Evolutionary conservation across 192 early-diverging fungal species (phyloP).

Genomic region (Mortierella alpina): DNA sequence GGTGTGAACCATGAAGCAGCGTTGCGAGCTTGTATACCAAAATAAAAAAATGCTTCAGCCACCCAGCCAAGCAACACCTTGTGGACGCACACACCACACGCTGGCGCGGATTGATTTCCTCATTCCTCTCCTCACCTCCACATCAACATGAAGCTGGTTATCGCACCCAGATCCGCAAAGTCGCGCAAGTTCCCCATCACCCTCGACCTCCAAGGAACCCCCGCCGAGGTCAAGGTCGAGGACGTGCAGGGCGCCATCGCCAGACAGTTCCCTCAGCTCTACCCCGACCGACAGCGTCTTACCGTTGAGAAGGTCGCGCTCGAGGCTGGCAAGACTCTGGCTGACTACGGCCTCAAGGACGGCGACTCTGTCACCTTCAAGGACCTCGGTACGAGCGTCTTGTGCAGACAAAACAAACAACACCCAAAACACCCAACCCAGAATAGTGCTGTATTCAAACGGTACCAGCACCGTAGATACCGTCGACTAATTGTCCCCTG

Average conservation of each 20-base stretch:
- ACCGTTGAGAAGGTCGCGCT: constrained; percentile 69
- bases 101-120: neutral
- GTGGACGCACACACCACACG: no score
- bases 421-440: no score
- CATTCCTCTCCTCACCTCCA: neutral
- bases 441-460: neutral
- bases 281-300: constrained; percentile 86
- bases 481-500: neutral
- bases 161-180: constrained; percentile 54
- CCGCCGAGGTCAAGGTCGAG: constrained; percentile 69
- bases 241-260: constrained; percentile 78
- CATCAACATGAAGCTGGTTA: constrained; percentile 63
- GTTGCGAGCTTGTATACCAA: neutral
- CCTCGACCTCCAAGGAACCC: constrained; percentile 65
- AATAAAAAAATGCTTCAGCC: neutral
- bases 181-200: constrained; percentile 64
- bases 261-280: constrained; percentile 70
- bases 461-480: neutral
- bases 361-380: constrained; percentile 74
- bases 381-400: constrained; percentile 63
- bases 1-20: neutral
- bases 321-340: constrained; percentile 66
- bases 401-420: no score
- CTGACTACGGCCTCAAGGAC: constrained; percentile 72
- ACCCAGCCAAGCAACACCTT: neutral